Conservation (phyloP, 495 filamentous ascomycete genomes). For the Penicillium lividum region DNA sequence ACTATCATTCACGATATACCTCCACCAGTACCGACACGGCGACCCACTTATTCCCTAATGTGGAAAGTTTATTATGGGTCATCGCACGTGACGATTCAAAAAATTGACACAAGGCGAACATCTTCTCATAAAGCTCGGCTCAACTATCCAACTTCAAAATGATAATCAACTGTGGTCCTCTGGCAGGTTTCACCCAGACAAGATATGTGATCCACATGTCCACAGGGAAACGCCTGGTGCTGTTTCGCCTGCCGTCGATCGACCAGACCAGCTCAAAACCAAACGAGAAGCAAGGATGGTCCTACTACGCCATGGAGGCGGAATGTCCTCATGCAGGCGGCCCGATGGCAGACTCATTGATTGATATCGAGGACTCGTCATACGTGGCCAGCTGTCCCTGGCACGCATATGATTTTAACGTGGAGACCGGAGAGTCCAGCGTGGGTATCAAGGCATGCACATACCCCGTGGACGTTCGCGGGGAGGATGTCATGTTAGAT, state of each 20-base stretch:
- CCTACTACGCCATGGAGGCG: constrained; percentile 55
- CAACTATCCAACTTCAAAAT: constrained; percentile 19
- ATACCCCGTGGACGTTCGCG: constrained; percentile 45
- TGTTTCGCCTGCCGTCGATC: constrained; percentile 52
- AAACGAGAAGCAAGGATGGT: constrained; percentile 48
- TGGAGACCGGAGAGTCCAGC: constrained; percentile 57
- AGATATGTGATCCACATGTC: constrained; percentile 52
- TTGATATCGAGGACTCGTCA: constrained; percentile 56
- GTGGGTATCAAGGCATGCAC: constrained; percentile 56
- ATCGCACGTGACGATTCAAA: not conserved
- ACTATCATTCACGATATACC: no score
- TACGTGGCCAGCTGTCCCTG: constrained; percentile 57
- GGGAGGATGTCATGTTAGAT: constrained; percentile 36
- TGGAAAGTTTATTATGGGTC: not conserved
- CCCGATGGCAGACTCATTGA: constrained; percentile 50
- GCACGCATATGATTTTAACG: constrained; percentile 60
- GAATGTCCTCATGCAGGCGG: constrained; percentile 56
- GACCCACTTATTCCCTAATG: not conserved
- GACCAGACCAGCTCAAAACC: constrained; percentile 30
- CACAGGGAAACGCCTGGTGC: constrained; percentile 50
- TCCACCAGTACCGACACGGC: not conserved
- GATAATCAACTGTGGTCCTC: constrained; percentile 38
- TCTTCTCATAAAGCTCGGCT: not conserved
- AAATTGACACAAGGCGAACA: not conserved
- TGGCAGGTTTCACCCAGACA: constrained; percentile 41